A percentile compares a stretch with the other conserved stretches of the same genome.
Conservation (phyloP, 2,329 filamentous ascomycete species). For the Fusarium armeniacum region DNA sequence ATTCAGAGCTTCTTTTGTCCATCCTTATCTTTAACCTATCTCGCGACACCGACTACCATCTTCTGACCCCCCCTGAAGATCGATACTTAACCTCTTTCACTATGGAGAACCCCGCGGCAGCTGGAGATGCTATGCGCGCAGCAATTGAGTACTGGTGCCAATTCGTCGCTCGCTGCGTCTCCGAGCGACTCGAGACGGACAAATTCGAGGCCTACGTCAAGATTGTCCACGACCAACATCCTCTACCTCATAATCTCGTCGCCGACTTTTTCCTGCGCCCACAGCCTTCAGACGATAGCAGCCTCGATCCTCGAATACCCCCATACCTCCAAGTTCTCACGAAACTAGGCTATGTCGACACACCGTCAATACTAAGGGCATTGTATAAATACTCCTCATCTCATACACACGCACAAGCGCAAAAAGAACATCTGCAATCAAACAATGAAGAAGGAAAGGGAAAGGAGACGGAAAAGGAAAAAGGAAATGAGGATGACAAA, state of each 20-base stretch:
- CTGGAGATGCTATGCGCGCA: constrained; percentile 47
- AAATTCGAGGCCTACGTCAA: constrained; percentile 67
- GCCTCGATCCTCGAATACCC: constrained; percentile 70
- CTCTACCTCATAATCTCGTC: constrained; percentile 64
- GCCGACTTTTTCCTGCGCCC: constrained; percentile 73
- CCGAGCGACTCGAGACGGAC: constrained; percentile 65
- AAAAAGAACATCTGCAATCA: constrained; percentile 30
- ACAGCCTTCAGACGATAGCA: constrained; percentile 61
- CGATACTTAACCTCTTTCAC: constrained; percentile 8
- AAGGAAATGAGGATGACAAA: constrained; percentile 22
- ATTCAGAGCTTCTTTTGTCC: constrained; percentile 23
- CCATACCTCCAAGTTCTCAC: constrained; percentile 71
- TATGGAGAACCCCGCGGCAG: constrained; percentile 49
- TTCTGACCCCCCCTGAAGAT: neutral
- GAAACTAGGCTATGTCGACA: constrained; percentile 65
- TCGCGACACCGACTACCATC: constrained; percentile 12
- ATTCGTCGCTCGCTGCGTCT: constrained; percentile 66
- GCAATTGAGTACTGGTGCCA: constrained; percentile 61
- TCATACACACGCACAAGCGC: constrained; percentile 54
- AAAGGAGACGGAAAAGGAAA: constrained; percentile 40
- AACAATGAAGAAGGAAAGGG: neutral
- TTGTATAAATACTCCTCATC: constrained; percentile 71
- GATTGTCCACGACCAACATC: constrained; percentile 65
- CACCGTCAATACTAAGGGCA: constrained; percentile 67
- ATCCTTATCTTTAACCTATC: neutral